phyloP scores from a whole-genome alignment of 805 yeast genomes.

The Myxozyma mucilagina region DNA sequence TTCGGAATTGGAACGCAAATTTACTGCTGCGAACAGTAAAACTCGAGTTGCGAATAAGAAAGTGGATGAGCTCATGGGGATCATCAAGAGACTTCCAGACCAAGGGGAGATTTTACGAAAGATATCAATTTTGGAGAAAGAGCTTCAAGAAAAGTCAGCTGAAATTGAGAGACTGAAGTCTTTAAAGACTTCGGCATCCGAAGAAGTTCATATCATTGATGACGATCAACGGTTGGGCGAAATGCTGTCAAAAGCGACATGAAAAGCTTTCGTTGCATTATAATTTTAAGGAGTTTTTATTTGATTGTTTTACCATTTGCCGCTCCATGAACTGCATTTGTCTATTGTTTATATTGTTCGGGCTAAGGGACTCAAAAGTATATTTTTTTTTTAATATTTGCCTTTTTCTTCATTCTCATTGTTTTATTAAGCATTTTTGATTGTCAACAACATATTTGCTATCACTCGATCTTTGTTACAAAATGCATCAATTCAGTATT shows the following conservation, averaged over 20 bases:
- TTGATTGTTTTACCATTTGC: not conserved
- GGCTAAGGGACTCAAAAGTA: not conserved
- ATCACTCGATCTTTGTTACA: too few species aligned
- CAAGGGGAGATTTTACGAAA: conserved; percentile 18
- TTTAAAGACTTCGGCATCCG: not conserved
- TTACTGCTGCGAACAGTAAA: not conserved
- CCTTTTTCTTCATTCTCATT: not conserved
- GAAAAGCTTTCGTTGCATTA: not conserved
- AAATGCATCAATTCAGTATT: too few species aligned
- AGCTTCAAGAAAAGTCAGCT: conserved; percentile 6
- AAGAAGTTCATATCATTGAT: not conserved
- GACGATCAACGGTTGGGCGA: not conserved
- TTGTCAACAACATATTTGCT: not conserved
- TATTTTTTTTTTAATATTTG: not conserved
- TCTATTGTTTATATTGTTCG: not conserved
- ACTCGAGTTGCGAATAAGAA: conserved; percentile 5
- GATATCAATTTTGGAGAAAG: conserved; percentile 15
- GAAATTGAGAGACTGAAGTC: conserved; percentile 19
- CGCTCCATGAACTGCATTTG: not conserved
- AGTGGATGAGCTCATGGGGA: conserved; percentile 14
- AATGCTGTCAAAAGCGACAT: not conserved
- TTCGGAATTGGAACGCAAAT: conserved; percentile 7
- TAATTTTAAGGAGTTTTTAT: not conserved
- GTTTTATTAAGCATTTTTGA: not conserved
- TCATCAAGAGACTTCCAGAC: conserved; percentile 23